Conservation (phyloP, 768 basidiomycete species). For the Cystobasidium ongulense region DNA sequence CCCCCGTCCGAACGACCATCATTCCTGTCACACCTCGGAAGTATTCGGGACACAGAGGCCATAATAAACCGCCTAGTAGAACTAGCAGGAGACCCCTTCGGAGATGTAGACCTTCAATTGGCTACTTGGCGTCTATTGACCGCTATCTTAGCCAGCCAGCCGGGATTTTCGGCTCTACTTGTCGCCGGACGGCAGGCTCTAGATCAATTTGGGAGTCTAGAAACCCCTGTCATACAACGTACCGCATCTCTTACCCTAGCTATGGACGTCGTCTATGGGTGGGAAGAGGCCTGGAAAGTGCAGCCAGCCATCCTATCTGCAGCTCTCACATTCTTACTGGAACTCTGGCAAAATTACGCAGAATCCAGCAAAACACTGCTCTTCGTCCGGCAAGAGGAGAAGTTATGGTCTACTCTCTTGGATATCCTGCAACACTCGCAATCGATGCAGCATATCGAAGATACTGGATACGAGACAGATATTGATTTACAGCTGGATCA, state of each 20-base stretch:
- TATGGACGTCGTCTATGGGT: conserved; percentile 57
- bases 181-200: conserved; percentile 59
- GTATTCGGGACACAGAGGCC: conserved; percentile 58
- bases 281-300: conserved; percentile 67
- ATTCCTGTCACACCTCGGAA: conserved; percentile 66
- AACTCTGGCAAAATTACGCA: conserved; percentile 69
- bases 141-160: conserved; percentile 72
- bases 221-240: conserved; percentile 41
- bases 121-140: conserved; percentile 78
- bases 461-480: neutral
- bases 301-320: conserved; percentile 69
- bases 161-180: conserved; percentile 70
- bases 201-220: conserved; percentile 36
- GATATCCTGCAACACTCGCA: neutral
- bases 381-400: conserved; percentile 53
- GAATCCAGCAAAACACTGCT: conserved; percentile 62
- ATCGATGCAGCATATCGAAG: neutral
- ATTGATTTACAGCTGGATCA: neutral
- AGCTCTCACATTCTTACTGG: conserved; percentile 64
- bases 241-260: conserved; percentile 64
- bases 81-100: conserved; percentile 31
- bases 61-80: conserved; percentile 29
- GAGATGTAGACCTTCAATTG: conserved; percentile 52
- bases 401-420: conserved; percentile 57
- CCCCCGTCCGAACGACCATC: conserved; percentile 53